A percentile compares a stretch with the other conserved stretches of the same genome.
phyloP scores from a whole-genome alignment of 352 stramenopile genomes.

The Phytophthora multivora region DNA sequence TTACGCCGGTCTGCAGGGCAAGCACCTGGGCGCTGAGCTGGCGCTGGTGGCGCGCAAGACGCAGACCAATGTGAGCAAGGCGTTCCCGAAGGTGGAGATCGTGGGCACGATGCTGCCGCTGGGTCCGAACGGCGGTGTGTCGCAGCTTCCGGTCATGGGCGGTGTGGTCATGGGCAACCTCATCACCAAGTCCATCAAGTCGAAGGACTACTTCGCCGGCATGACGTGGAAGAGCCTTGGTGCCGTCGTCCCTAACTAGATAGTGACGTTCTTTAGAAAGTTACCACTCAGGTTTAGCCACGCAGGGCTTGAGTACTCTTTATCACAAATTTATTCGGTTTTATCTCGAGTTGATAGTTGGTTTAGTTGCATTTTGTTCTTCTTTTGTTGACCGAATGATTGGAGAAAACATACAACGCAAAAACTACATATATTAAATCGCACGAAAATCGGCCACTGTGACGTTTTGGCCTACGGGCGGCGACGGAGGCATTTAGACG shows the following conservation, averaged over 20 bases:
- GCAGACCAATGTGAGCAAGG: conserved; percentile 41
- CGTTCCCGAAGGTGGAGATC: conserved; percentile 44
- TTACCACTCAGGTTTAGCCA: neutral
- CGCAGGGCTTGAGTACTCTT: neutral
- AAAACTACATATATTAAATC: no score
- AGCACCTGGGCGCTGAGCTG: conserved; percentile 46
- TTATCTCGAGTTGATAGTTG: neutral
- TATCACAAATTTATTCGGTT: conserved; percentile 2
- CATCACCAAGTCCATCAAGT: conserved; percentile 53
- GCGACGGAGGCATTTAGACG: conserved; percentile 21
- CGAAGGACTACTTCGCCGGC: conserved; percentile 49
- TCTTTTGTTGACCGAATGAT: no score
- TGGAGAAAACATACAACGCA: neutral
- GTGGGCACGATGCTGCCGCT: conserved; percentile 49
- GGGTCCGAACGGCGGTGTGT: conserved; percentile 55
- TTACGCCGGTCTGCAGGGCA: conserved; percentile 50
- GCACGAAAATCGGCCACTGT: neutral
- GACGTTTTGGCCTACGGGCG: conserved; percentile 4
- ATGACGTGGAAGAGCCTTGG: conserved; percentile 44
- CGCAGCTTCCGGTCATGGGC: conserved; percentile 56
- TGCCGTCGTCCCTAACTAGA: conserved; percentile 37
- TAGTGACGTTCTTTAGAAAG: neutral
- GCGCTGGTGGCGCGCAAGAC: conserved; percentile 41
- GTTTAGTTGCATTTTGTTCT: no score
- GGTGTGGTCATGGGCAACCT: conserved; percentile 59